Percentiles rank a stretch among this genome's conserved stretches.
These are phyloP conservation scores for Cotoneaster glaucophyllus DNA, from an alignment of 306 rosid genomes.

Conservation along the genomic window DNA sequence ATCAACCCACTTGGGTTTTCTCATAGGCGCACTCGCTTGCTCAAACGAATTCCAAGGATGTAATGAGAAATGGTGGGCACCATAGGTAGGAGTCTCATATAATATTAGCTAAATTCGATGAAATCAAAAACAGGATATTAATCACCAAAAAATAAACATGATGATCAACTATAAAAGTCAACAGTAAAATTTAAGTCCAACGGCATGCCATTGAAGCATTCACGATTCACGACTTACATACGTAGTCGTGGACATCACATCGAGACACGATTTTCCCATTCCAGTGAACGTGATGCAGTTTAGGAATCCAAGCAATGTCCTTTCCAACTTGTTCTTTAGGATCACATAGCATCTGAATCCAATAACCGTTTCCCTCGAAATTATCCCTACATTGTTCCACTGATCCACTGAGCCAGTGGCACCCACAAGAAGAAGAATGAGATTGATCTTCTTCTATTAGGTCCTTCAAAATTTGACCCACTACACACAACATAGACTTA, in stretches of 20 bases:
- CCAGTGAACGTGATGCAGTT: conserved; percentile 74
- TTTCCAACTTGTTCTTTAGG: conserved; percentile 36
- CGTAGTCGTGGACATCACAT: conserved; percentile 91
- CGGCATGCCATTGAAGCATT: conserved; percentile 26
- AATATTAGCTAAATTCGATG: conserved; percentile 52
- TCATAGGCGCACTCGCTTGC: conserved; percentile 38
- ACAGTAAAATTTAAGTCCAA: background rate
- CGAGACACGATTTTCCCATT: conserved; percentile 51
- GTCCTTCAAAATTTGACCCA: conserved; percentile 36
- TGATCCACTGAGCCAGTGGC: conserved; percentile 40
- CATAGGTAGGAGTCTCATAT: conserved; percentile 67
- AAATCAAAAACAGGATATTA: conserved; percentile 21
- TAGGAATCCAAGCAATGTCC: conserved; percentile 48
- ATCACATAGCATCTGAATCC: conserved; percentile 47
- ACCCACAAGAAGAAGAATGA: conserved; percentile 30
- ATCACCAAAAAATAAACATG: conserved; percentile 9
- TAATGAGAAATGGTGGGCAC: conserved; percentile 68
- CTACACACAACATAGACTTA: conserved; percentile 50
- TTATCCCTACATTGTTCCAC: conserved; percentile 37
- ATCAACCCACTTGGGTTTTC: conserved; percentile 73
- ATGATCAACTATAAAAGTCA: background rate
- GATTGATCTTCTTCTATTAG: conserved; percentile 24
- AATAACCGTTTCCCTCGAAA: conserved; percentile 35
- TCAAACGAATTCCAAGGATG: conserved; percentile 34
- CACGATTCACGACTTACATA: conserved; percentile 63